Evolutionary conservation across 2,329 filamentous ascomycete genomes (phyloP).

Genomic region (Stagonosporopsis tanaceti): DNA sequence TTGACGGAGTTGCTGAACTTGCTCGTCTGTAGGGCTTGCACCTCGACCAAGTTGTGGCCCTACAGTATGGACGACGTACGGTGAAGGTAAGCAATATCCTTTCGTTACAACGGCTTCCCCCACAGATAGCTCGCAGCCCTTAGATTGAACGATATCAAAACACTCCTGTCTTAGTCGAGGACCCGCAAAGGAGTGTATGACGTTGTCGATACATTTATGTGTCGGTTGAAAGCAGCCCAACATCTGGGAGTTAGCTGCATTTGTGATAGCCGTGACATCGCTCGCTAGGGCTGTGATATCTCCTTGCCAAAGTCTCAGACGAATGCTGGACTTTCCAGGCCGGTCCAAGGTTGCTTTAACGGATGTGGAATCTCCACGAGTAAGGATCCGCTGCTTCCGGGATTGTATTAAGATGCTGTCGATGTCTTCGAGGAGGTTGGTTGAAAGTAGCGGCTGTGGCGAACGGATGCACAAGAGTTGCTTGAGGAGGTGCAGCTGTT

Average conservation of each 20-base stretch:
- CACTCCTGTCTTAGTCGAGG: conserved; percentile 45
- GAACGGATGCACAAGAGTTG: conserved; percentile 41
- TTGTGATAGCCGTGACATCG: conserved; percentile 46
- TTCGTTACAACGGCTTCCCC: conserved; percentile 40
- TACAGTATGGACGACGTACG: conserved; percentile 46
- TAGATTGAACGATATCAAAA: conserved; percentile 31
- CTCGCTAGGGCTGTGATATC: conserved; percentile 44
- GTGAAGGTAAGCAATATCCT: conserved; percentile 39
- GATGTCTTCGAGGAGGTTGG: conserved; percentile 21
- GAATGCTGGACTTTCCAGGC: conserved; percentile 4
- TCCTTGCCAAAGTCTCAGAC: conserved; percentile 43
- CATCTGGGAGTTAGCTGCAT: conserved; percentile 47
- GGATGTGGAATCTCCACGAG: conserved; percentile 19
- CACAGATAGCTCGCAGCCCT: conserved; percentile 30
- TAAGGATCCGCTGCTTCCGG: conserved; percentile 24
- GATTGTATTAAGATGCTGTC: conserved; percentile 27
- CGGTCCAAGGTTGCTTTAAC: conserved; percentile 2
- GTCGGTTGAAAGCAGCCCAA: conserved; percentile 48
- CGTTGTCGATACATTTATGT: conserved; percentile 50
- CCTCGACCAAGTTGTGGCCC: conserved; percentile 43
- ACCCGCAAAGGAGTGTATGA: conserved; percentile 45
- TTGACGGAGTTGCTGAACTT: conserved; percentile 33
- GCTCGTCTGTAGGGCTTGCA: conserved; percentile 24
- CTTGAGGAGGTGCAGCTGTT: conserved; percentile 26
- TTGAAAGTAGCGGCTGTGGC: conserved; percentile 27